A percentile compares a stretch with the other conserved stretches of the same genome.
These are phyloP conservation scores for Dipodascus albidus DNA, from an alignment of 805 yeast genomes.

Conservation along the genomic window DNA sequence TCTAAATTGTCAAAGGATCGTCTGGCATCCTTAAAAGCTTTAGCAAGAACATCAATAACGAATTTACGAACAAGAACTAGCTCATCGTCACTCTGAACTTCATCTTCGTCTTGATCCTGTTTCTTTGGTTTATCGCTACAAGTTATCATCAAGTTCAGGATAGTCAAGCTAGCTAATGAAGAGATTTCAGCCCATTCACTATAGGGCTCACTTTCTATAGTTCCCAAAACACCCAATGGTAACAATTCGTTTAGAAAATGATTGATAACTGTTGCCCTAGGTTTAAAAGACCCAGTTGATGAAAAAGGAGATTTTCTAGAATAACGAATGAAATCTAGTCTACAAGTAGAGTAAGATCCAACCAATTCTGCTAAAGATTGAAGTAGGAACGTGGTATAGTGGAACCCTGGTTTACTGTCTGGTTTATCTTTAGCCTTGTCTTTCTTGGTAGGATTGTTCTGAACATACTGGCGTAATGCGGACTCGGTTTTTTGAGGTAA, in stretches of 20 bases:
- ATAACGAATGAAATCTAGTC: slow-evolving; percentile 70
- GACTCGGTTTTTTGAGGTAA: slow-evolving; percentile 13
- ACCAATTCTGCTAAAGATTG: slow-evolving; percentile 60
- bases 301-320: slow-evolving; percentile 41
- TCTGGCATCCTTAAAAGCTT: slow-evolving; percentile 45
- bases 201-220: slow-evolving; percentile 12
- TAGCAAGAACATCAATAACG: slow-evolving; percentile 55
- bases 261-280: slow-evolving; percentile 67
- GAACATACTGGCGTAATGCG: slow-evolving; percentile 6
- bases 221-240: slow-evolving; percentile 33
- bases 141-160: slow-evolving; percentile 54
- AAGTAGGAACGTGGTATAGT: slow-evolving; percentile 58
- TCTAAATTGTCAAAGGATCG: slow-evolving; percentile 28
- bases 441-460: slow-evolving; percentile 3
- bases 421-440: slow-evolving; percentile 6
- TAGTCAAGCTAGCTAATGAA: slow-evolving; percentile 46
- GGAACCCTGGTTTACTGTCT: slow-evolving; percentile 23
- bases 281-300: slow-evolving; percentile 30
- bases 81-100: slow-evolving; percentile 40
- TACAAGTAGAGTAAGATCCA: slow-evolving; percentile 68
- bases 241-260: slow-evolving; percentile 66
- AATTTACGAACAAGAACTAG: slow-evolving; percentile 64
- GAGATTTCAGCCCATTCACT: slow-evolving; percentile 42
- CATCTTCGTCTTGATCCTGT: slow-evolving; percentile 23
- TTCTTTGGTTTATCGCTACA: slow-evolving; percentile 32